Conservation (phyloP, 2,329 filamentous ascomycete genomes). For the Beauveria australis region DNA sequence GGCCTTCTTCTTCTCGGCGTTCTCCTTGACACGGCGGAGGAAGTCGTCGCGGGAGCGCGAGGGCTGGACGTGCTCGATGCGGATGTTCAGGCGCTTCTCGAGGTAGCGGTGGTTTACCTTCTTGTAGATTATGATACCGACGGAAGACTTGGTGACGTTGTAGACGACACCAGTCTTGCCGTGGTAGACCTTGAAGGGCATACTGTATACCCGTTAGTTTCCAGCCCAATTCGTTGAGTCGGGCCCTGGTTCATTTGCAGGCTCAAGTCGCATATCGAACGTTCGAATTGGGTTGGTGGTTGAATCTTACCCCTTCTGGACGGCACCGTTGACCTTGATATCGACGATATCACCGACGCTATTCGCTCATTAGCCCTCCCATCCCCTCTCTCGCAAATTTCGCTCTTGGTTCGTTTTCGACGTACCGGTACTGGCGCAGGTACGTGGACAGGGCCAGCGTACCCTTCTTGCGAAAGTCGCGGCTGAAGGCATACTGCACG, state of each 20-base stretch:
- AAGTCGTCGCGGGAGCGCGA: constrained; percentile 97
- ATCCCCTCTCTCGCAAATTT: constrained; percentile 33
- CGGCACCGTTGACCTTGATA: constrained; percentile 96
- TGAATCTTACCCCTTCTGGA: constrained; percentile 81
- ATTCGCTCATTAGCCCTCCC: constrained; percentile 12
- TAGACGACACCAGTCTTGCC: constrained; percentile 97
- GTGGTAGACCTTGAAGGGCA: constrained; percentile 99
- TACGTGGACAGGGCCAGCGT: constrained; percentile 91
- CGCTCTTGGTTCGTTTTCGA: constrained; percentile 13
- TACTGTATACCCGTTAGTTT: constrained; percentile 49
- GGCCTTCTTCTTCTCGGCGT: constrained; percentile 86
- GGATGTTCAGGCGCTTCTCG: constrained; percentile 99
- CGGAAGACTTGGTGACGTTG: constrained; percentile 97
- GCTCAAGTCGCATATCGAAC: neutral
- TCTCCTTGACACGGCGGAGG: constrained; percentile 91
- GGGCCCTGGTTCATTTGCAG: neutral
- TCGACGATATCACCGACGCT: constrained; percentile 98
- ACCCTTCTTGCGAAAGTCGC: constrained; percentile 91
- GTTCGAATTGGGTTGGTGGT: neutral
- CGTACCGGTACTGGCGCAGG: constrained; percentile 80
- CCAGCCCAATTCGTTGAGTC: neutral
- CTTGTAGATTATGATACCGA: constrained; percentile 99
- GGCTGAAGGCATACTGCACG: constrained; percentile 77
- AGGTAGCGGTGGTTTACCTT: constrained; percentile 99
- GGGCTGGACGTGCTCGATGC: constrained; percentile 91